Evolutionary conservation across 1,284 basidiomycete genomes (phyloP).

Genomic region (Sanghuangporus sanghuang): DNA sequence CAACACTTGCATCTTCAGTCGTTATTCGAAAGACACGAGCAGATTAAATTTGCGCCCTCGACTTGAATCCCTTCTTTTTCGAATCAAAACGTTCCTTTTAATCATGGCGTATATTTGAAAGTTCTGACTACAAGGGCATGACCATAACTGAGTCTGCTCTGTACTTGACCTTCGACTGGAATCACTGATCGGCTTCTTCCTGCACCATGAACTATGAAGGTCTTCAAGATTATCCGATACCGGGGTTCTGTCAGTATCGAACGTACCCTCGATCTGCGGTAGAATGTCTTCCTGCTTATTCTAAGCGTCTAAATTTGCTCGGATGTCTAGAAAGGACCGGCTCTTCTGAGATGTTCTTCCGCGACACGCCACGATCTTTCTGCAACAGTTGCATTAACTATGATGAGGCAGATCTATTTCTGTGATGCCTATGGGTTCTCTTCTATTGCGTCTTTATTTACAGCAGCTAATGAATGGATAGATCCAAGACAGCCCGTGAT

Average conservation of each 20-base stretch:
- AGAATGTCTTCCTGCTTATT: background rate
- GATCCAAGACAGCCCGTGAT: background rate
- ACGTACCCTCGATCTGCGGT: background rate
- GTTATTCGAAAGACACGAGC: background rate
- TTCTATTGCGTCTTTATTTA: no score
- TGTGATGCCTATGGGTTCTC: no score
- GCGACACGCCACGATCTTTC: no score
- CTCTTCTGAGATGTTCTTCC: no score
- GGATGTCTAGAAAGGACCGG: no score
- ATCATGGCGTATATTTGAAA: background rate
- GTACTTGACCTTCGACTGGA: background rate
- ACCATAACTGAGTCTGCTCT: background rate
- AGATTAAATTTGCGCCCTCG: background rate
- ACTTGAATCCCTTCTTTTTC: background rate
- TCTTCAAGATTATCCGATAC: background rate
- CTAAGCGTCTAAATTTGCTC: no score
- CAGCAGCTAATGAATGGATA: no score
- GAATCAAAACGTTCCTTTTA: background rate
- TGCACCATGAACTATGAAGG: background rate
- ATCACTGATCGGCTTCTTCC: background rate
- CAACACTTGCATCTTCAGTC: background rate
- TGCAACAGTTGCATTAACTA: background rate
- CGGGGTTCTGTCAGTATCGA: background rate
- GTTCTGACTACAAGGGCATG: background rate
- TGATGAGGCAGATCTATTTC: background rate